These are phyloP conservation scores for Asclepias syriaca DNA, from an alignment of 257 asterid species.

Conservation along the genomic window DNA sequence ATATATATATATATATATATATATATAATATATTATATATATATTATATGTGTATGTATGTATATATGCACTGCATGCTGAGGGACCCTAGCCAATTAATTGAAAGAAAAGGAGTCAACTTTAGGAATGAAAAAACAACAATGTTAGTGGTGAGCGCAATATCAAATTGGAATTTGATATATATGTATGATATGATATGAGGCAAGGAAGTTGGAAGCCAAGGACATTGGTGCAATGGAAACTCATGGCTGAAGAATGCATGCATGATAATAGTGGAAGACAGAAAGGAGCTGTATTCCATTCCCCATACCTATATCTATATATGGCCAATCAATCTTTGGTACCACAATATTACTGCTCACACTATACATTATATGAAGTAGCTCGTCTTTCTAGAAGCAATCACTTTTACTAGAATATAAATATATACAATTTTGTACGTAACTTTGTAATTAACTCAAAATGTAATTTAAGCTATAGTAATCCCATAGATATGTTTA, in stretches of 20 bases:
- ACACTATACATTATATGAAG: not conserved
- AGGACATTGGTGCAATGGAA: no score
- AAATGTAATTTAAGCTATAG: no score
- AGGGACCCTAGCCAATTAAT: not conserved
- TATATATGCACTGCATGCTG: not conserved
- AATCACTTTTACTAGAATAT: no score
- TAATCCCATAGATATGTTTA: no score
- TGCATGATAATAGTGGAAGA: conserved; percentile 4
- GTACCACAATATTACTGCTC: not conserved
- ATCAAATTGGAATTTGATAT: not conserved
- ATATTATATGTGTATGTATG: no score
- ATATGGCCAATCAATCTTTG: not conserved
- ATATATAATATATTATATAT: no score
- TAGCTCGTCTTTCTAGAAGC: no score
- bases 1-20: no score
- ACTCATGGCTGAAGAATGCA: no score
- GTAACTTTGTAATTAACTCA: no score
- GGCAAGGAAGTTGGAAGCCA: not conserved
- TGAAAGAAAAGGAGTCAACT: not conserved
- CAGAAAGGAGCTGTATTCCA: conserved; percentile 7
- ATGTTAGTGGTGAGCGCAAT: not conserved
- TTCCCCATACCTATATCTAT: not conserved
- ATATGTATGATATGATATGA: no score
- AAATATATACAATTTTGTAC: no score
- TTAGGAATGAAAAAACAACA: not conserved